Base-by-base conservation (phyloP, 1,139 yeast genomes). In the Oligophagozyma castellii region DNA sequence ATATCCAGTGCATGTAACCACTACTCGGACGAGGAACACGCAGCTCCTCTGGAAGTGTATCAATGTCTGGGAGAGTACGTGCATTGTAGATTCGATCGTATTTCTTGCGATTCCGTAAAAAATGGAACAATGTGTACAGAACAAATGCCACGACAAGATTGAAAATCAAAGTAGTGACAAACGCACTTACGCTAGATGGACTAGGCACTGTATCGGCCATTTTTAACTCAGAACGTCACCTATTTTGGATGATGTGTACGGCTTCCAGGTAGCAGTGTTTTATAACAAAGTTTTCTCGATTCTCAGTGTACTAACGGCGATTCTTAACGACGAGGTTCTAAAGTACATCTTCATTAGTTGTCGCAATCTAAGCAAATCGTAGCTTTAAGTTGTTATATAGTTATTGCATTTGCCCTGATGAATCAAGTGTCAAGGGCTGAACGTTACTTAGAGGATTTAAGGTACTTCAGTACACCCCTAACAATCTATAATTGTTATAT, bases 31-130 rank as follows among this genome's bases (percentile, higher is more conserved):
- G 56, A 18, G 62, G 64, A 1, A 80, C 72, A 33, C 59, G 55
- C 39, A 59, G 57, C 19, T 58, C 56, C n/a, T 54, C 58, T 4
- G 63, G 59, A 5, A 66, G 42, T 1, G 65, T 56, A 25, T 55
- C 58, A n/a, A 71, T 43, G 24, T 60, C 59, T n/a, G 35, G 33
- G 26, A 70, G 68, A n/a, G 74, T 56, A 44, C 93, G 71, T 12
- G 95, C 94, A 53, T 81, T 89, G 51, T 89, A 89, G 16, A 83
- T 80, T 40, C 86, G 62, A 32, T 89, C 49, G 3, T 60, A 24
- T 10, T 18, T 18, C 20, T 7, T 18, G 8, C 8, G 10, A n/a
- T n/a, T n/a, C n/a, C n/a, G n/a, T 7, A 18, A 10, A n/a, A 24
- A 7, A 22, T 83, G 40, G 50, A 89, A 89, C 4, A 65, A 55